Evolutionary conservation across 345 rosid species (phyloP).

Genomic region (Ricinus communis): DNA sequence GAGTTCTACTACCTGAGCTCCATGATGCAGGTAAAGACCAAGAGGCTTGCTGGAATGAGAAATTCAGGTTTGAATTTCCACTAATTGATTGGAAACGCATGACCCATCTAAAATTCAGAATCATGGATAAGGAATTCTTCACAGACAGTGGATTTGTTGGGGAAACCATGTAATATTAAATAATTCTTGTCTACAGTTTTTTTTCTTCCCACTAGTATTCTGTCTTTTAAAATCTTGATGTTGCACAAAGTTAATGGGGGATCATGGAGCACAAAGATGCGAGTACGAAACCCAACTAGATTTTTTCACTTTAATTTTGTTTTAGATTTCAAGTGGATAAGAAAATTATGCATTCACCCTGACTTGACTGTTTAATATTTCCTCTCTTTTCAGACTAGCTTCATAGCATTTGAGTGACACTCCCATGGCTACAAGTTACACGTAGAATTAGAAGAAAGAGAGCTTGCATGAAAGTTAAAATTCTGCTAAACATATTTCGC

Average conservation of each 20-base stretch:
- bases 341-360: neutral
- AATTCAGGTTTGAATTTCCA: conserved; percentile 60
- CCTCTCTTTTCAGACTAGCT: too few species aligned
- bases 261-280: neutral
- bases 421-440: too few species aligned
- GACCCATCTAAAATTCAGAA: conserved; percentile 55
- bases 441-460: too few species aligned
- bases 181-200: neutral
- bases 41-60: conserved; percentile 78
- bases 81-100: conserved; percentile 51
- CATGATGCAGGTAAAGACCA: conserved; percentile 47
- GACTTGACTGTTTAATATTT: neutral
- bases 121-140: conserved; percentile 64
- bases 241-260: neutral
- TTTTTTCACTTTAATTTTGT: neutral
- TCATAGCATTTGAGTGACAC: too few species aligned
- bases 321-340: neutral
- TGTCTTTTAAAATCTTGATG: neutral
- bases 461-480: too few species aligned
- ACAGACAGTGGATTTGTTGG: conserved; percentile 65
- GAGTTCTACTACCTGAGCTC: neutral
- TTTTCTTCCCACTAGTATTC: neutral
- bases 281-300: neutral
- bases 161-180: conserved; percentile 53
- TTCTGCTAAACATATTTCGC: neutral